Evolutionary conservation across 2,329 filamentous ascomycete species (phyloP), one percentile per base, ranked within the genome.

Genomic region (Fusarium sp.): DNA sequence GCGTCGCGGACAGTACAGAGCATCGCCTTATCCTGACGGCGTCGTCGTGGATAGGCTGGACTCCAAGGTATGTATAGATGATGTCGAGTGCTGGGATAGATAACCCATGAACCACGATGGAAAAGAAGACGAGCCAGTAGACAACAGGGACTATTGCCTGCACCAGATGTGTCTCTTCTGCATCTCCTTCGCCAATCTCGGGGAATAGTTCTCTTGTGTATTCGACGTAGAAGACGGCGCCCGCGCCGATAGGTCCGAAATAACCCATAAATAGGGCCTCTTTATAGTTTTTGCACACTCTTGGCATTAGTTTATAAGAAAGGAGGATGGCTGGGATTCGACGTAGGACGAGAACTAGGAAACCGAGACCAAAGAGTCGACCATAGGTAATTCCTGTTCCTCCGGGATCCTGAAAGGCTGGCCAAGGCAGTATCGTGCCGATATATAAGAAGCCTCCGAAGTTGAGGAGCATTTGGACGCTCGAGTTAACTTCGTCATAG

Each of bases 201-300:
- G 81, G 82, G 48, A 84, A 82, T 6, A 85, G 66, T 13, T 84
- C 77, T 6, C 78, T 75, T 0, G 81, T 80, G 51, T 85, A 83
- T 71, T 85, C 81, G 23, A 94, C 85, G 76, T 94, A 94, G 78
- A 94, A 94, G 27, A 94, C 86, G 2, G 92, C 92, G 13, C 90
- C 91, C 15, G 93, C 91, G 2, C 92, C 92, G 47, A 94, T 94
- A 0, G 92, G 92, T 0, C 92, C 92, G 69, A 94, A 94, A 63
- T 89, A 89, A 0, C 88, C 88, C 86, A 89, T 87, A 59, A 90
- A 89, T 0, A 89, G 68, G 0, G 87, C 88, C 62, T 90, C 87
- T 69, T 85, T 86, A 83, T 85, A 89, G 71, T 82, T 78, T 8
- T 81, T 82, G 63, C 85, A 83, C 0, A 84, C 82, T 0, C 75